phyloP scores from a whole-genome alignment of 371 early-diverging fungal species.

The Circinella minor region DNA sequence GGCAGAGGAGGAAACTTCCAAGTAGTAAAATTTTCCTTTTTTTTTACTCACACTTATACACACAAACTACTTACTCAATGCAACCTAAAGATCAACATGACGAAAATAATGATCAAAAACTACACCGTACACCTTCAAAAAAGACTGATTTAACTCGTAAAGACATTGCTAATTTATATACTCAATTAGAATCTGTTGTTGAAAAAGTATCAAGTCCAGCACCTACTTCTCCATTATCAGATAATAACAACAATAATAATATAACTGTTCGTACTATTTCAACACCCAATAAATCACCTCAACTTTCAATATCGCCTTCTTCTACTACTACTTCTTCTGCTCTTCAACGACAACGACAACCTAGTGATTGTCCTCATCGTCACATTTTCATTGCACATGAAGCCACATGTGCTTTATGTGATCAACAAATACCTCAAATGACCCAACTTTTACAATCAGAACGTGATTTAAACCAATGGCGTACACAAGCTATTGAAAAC shows the following conservation, averaged over 20 bases:
- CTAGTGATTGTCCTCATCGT: neutral
- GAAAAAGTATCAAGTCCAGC: constrained; percentile 14
- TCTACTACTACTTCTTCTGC: too few species aligned
- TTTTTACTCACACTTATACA: too few species aligned
- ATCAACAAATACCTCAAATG: constrained; percentile 55
- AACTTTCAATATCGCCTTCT: too few species aligned
- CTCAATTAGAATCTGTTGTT: constrained; percentile 21
- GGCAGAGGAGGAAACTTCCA: too few species aligned
- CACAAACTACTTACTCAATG: too few species aligned
- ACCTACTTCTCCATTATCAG: neutral
- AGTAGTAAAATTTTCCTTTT: too few species aligned
- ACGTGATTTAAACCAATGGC: constrained; percentile 43
- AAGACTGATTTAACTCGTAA: constrained; percentile 34
- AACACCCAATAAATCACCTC: neutral
- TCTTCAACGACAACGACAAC: neutral
- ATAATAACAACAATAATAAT: too few species aligned
- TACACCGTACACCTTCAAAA: neutral
- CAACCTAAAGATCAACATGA: too few species aligned
- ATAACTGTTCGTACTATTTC: neutral
- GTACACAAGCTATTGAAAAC: constrained; percentile 41
- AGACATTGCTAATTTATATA: constrained; percentile 34
- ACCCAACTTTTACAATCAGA: constrained; percentile 44
- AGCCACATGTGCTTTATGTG: constrained; percentile 55
- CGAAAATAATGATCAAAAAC: too few species aligned
- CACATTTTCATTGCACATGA: constrained; percentile 4